Conservation (phyloP, 169 alveolate genomes). For the Blepharisma undulans region DNA sequence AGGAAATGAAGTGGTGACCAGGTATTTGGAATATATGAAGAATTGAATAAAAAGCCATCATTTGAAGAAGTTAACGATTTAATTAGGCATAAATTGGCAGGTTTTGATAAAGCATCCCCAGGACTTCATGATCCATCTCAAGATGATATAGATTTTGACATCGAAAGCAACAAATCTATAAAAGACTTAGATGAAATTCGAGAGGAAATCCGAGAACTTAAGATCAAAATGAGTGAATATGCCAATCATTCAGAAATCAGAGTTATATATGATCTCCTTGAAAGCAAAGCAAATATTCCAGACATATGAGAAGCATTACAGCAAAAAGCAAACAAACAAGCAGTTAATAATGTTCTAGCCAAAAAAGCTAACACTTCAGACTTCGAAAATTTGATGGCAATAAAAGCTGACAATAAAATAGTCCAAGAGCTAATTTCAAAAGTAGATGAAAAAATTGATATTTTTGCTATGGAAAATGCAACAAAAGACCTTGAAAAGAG, state of each 20-base stretch:
- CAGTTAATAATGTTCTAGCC: constrained; percentile 38
- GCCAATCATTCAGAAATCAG: constrained; percentile 41
- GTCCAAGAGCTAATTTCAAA: neutral
- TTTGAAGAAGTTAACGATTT: neutral
- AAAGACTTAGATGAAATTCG: constrained; percentile 58
- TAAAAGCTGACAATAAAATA: constrained; percentile 19
- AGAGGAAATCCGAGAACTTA: constrained; percentile 62
- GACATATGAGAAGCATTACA: constrained; percentile 1
- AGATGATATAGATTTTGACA: constrained; percentile 63
- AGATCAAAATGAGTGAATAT: constrained; percentile 54
- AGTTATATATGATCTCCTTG: constrained; percentile 27
- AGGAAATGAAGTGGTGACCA: neutral
- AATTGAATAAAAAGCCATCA: neutral
- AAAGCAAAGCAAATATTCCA: constrained; percentile 45
- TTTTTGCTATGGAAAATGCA: neutral
- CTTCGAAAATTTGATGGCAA: neutral
- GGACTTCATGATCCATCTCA: neutral
- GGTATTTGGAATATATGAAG: neutral
- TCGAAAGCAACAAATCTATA: constrained; percentile 59
- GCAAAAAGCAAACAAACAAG: constrained; percentile 22
- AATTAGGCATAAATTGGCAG: neutral
- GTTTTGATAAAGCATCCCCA: neutral
- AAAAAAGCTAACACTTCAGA: constrained; percentile 1
- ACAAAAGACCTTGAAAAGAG: neutral
- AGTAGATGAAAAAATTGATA: constrained; percentile 16